Base-by-base conservation (phyloP, 306 rosid genomes). In the Pyrus bretschneideri region DNA sequence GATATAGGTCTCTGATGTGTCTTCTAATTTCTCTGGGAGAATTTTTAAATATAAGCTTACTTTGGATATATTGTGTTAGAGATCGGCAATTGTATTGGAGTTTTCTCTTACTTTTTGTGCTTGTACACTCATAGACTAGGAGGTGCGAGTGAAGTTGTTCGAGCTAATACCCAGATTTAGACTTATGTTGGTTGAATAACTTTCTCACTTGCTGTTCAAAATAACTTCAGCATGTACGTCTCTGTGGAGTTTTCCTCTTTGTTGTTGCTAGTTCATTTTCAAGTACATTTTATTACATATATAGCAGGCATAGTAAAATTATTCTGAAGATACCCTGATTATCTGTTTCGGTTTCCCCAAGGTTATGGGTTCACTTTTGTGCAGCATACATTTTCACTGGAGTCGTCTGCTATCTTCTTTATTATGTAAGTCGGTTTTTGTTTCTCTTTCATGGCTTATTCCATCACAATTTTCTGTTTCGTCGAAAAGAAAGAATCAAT, bases 281-380 rank as follows among this genome's bases (percentile, higher is more conserved):
- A 67, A 72, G 27, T 72, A 9, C 73, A 18, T 33, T 17, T 40
- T 38, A 22, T 57, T 69, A 5, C 27, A 57, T 52, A 64, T 78
- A 67, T 17, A 66, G 59, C 58, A 70, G 14, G 57, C 70, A 69
- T 30, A 35, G 79, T 69, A 66, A 68, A 63, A 68, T 46, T 70
- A 45, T 78, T n/a, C 19, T 54, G 46, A 51, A 70, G 79, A 69
- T 63, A 75, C 72, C 79, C 86, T 91, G 84, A 89, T 70, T 40
- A 42, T 71, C 74, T 1, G 7, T 31, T 66, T 85, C 85, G 72
- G 30, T 72, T 84, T 86, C 72, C 72, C 79, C 84, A 79, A 93
- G 98, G 96, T 93, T 93, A 71, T 93, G 97, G 97, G 75, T 89
- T 74, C 98, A 93, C 83, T 88, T 91, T 80, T 83, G 81, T 80